These are phyloP conservation scores for Cladophialophora yegresii DNA, from an alignment of 2,329 filamentous ascomycete genomes.

Conservation along the genomic window DNA sequence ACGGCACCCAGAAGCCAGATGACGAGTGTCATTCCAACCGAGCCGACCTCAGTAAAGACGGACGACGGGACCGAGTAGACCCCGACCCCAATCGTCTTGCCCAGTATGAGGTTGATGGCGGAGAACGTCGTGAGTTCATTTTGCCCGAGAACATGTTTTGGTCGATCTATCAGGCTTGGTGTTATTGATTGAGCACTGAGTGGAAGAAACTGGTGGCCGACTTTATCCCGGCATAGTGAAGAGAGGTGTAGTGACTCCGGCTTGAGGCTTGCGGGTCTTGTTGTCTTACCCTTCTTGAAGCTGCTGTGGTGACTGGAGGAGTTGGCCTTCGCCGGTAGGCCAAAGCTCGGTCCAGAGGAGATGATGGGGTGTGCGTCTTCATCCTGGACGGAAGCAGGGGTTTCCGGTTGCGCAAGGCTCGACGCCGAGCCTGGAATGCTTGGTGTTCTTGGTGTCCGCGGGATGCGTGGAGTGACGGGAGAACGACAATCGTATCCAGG, in stretches of 20 bases:
- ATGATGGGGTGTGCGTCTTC: background rate
- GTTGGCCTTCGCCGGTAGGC: background rate
- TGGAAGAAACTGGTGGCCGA: slow-evolving; percentile 18
- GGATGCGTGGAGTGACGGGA: slow-evolving; percentile 19
- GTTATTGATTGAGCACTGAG: slow-evolving; percentile 22
- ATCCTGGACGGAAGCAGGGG: background rate
- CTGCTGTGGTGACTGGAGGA: background rate
- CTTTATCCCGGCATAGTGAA: slow-evolving; percentile 3
- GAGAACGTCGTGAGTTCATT: slow-evolving; percentile 31
- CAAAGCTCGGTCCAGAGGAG: background rate
- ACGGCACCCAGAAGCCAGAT: slow-evolving; percentile 57
- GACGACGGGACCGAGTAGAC: slow-evolving; percentile 59
- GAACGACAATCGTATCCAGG: slow-evolving; percentile 12
- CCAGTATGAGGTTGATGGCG: slow-evolving; percentile 42
- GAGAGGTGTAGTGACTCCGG: slow-evolving; percentile 14
- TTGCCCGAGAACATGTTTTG: slow-evolving; percentile 5
- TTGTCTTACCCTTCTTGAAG: slow-evolving; percentile 9
- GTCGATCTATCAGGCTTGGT: slow-evolving; percentile 22
- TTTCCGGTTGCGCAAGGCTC: background rate
- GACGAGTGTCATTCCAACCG: slow-evolving; percentile 56
- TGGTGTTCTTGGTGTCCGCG: slow-evolving; percentile 16
- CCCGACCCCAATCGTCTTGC: slow-evolving; percentile 45
- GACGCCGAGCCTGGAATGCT: background rate
- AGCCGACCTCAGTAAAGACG: slow-evolving; percentile 57
- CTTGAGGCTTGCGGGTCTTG: slow-evolving; percentile 14